Evolutionary conservation across 2,329 filamentous ascomycete species (phyloP), one percentile per base, ranked within the genome.

Genomic region (Fusarium nelsonii): DNA sequence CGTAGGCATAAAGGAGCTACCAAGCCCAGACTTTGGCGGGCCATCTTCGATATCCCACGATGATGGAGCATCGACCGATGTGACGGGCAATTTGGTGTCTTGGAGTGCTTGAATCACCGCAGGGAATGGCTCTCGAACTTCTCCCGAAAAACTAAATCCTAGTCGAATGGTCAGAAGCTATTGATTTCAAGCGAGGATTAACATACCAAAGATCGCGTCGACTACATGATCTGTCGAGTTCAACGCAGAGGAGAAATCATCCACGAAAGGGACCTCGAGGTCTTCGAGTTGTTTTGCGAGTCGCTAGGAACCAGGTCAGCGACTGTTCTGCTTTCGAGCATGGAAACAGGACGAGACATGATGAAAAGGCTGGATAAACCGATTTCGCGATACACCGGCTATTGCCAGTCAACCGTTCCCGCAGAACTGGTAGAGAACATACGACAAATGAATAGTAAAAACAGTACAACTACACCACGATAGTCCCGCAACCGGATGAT

Each of bases 31-130:
- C 53, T 84, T 81, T 12, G 94, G 94, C 10, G 95, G 95, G 0
- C 96, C 96, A 12, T 84, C 83, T 75, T 97, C 92, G 58, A 99
- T 97, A 78, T 96, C 90, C 96, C 96, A 99, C 3, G 92, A 96
- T 33, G 93, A 97, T 2, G 96, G 96, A 8, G 93, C 94, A 81
- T 99, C 96, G 23, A 99, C 92, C 4, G 93, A 92, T 4, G 96
- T 90, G 0, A 98, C 91, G 0, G 94, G 92, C 9, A 96, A 75
- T 28, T 85, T 85, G 7, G 92, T 91, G 41, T 90, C 85, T 71
- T 93, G 88, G 37, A 99, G 84, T 9, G 91, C 89, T 64, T 87
- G 83, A 72, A 99, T 97, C 15, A 97, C 91, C 0, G 85, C 85
- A 1, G 91, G 90, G 76, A 98, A 99, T 2, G 96, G 96, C 70